phyloP scores from a whole-genome alignment of 75 land plant species.

The Chamaecyparis obtusa region DNA sequence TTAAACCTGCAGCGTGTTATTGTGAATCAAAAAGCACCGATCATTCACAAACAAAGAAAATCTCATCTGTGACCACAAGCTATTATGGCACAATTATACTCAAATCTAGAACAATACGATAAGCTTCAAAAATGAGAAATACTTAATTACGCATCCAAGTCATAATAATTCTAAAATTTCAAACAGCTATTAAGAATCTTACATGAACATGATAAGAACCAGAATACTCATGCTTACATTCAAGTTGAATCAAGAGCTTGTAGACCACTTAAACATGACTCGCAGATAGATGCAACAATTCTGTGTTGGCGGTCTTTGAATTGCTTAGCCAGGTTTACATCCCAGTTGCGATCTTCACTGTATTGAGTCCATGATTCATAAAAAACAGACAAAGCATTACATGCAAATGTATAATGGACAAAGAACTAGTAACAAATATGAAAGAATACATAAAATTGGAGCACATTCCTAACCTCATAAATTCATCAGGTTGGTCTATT shows the following conservation, averaged over 20 bases:
- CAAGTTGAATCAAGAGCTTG: not conserved
- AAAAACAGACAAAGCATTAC: not conserved
- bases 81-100: not conserved
- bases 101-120: not conserved
- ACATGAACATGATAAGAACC: not conserved
- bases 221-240: not conserved
- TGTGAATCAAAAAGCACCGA: not conserved
- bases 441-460: not conserved
- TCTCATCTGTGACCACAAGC: not conserved
- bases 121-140: not conserved
- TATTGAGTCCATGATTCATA: not conserved
- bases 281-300: slow-evolving; percentile 7
- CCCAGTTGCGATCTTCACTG: slow-evolving; percentile 8
- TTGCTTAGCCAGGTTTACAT: slow-evolving; percentile 1
- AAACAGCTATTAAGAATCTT: not conserved
- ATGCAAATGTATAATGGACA: not conserved
- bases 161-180: not conserved
- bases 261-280: slow-evolving; percentile 9
- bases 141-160: not conserved
- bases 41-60: not conserved
- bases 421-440: not conserved
- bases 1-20: not conserved
- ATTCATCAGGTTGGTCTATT: not conserved
- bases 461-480: slow-evolving; percentile 2
- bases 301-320: not conserved